Evolutionary conservation across 1,284 basidiomycete species (phyloP).

Genomic region (Cryptococcus sp.): DNA sequence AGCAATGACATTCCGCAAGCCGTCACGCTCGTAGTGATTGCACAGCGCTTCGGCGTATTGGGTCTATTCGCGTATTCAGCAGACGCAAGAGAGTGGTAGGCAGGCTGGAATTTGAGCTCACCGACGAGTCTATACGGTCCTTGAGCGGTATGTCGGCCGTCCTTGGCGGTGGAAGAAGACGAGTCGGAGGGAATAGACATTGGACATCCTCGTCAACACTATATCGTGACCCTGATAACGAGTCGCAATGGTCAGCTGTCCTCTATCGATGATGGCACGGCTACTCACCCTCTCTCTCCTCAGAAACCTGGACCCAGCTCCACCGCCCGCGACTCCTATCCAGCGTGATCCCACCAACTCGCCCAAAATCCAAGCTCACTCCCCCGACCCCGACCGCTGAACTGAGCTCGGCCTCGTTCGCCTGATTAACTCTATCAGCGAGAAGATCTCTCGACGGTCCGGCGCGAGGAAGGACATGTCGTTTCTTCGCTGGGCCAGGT

Average conservation of each 20-base stretch:
- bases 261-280: too few relatives aligned
- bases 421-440: not conserved
- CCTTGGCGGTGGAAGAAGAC: not conserved
- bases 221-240: not conserved
- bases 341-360: constrained; percentile 24
- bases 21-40: constrained; percentile 17
- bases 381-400: constrained; percentile 17
- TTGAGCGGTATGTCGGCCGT: too few relatives aligned
- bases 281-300: constrained; percentile 17
- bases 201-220: not conserved
- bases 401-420: not conserved
- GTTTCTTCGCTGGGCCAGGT: not conserved
- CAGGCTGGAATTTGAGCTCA: not conserved
- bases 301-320: constrained; percentile 26
- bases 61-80: too few relatives aligned
- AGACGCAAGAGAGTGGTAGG: too few relatives aligned
- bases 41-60: constrained; percentile 19
- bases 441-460: constrained; percentile 2
- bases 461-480: not conserved
- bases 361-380: constrained; percentile 28
- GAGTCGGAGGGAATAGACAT: not conserved
- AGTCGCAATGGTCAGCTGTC: not conserved
- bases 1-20: constrained; percentile 12
- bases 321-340: constrained; percentile 19
- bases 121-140: not conserved